Percentiles rank a stretch among this genome's conserved stretches.
phyloP scores from a whole-genome alignment of 164 flowering plant genomes.

The Tetrastigma voinierianum region DNA sequence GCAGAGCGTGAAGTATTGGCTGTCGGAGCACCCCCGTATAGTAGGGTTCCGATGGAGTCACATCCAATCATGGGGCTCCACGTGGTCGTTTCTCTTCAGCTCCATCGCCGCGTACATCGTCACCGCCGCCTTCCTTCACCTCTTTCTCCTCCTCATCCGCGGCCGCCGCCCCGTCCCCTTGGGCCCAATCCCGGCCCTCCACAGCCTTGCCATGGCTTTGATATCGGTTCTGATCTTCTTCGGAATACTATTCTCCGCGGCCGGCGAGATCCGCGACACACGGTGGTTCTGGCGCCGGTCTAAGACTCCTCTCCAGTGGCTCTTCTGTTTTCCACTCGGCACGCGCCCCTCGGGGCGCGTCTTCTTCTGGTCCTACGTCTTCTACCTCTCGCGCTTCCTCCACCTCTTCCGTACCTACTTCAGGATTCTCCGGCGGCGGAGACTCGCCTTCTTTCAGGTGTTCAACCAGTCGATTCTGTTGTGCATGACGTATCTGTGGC shows the following conservation, averaged over 20 bases:
- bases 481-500: slow-evolving; percentile 73
- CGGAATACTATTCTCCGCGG: slow-evolving; percentile 36
- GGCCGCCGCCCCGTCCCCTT: slow-evolving; percentile 25
- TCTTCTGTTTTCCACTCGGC: slow-evolving; percentile 85
- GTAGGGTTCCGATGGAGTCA: slow-evolving; percentile 74
- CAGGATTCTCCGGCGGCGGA: slow-evolving; percentile 48
- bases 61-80: slow-evolving; percentile 66
- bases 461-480: slow-evolving; percentile 54
- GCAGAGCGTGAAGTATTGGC: slow-evolving; percentile 31
- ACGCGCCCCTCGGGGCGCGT: slow-evolving; percentile 84
- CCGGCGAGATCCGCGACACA: slow-evolving; percentile 80
- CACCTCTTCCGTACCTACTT: slow-evolving; percentile 56
- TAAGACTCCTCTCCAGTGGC: slow-evolving; percentile 76
- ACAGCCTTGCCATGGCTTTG: slow-evolving; percentile 24
- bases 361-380: slow-evolving; percentile 88
- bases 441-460: slow-evolving; percentile 44
- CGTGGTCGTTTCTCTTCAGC: slow-evolving; percentile 78
- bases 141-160: slow-evolving; percentile 28
- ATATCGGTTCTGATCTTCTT: slow-evolving; percentile 26
- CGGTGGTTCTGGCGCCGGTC: slow-evolving; percentile 78
- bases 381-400: slow-evolving; percentile 75
- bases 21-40: slow-evolving; percentile 76
- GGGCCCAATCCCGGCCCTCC: slow-evolving; percentile 36
- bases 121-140: slow-evolving; percentile 17
- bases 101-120: slow-evolving; percentile 49